phyloP scores from a whole-genome alignment of 257 asterid species.

The Datura wrightii region DNA sequence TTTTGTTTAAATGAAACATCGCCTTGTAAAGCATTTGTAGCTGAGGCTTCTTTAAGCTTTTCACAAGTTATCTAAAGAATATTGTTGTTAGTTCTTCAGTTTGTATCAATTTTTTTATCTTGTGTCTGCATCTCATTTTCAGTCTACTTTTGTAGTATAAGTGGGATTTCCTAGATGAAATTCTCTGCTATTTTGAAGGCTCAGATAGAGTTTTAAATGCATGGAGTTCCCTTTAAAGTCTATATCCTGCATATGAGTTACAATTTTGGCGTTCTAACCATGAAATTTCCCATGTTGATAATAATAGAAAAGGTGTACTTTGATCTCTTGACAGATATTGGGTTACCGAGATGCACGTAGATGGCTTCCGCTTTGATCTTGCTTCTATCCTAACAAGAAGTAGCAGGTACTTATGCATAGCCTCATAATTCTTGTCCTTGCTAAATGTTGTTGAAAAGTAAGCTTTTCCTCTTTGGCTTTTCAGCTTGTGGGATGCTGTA shows the following conservation, averaged over 20 bases:
- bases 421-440: conserved; percentile 24
- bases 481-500: conserved; percentile 86
- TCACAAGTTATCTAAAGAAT: neutral
- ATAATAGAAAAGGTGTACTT: conserved; percentile 24
- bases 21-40: neutral
- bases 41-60: neutral
- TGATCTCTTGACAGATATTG: conserved; percentile 76
- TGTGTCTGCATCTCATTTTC: conserved; percentile 1
- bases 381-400: conserved; percentile 97
- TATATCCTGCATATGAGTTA: neutral
- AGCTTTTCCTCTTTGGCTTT: conserved; percentile 32
- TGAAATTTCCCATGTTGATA: neutral
- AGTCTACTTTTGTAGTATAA: neutral
- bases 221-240: neutral
- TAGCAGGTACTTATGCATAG: conserved; percentile 69
- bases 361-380: conserved; percentile 98
- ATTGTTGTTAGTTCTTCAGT: neutral
- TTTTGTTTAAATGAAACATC: neutral
- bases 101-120: neutral
- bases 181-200: conserved; percentile 22
- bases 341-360: conserved; percentile 95
- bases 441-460: conserved; percentile 11
- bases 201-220: neutral
- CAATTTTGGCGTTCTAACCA: neutral
- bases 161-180: neutral